phyloP scores from a whole-genome alignment of 345 rosid species.

The Combretum micranthum region DNA sequence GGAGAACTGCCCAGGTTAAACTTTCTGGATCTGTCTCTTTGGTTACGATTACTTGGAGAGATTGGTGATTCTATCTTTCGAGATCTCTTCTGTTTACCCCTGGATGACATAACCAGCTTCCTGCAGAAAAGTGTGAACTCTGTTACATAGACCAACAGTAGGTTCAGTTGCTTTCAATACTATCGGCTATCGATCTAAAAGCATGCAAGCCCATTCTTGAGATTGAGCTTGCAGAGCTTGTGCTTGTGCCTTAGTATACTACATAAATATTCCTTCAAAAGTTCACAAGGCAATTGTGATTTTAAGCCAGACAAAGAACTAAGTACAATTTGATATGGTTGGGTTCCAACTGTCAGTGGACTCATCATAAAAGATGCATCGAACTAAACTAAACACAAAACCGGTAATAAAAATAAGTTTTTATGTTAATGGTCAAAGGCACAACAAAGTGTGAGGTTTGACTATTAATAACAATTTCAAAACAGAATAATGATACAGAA shows the following conservation, averaged over 20 bases:
- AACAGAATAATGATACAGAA: no score
- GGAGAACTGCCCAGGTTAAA: constrained; percentile 24
- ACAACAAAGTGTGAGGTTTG: no score
- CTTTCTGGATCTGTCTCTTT: constrained; percentile 12
- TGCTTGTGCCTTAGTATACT: no score
- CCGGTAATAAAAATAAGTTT: no score
- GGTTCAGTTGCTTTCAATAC: background rate
- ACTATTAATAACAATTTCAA: no score
- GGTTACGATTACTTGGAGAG: constrained; percentile 27
- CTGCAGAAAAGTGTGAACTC: constrained; percentile 32
- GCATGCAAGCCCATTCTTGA: background rate
- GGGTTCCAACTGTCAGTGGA: no score
- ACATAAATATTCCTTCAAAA: background rate
- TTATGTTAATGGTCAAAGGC: no score
- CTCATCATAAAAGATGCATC: no score
- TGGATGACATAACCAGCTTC: constrained; percentile 34
- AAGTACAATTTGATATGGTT: no score
- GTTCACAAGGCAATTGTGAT: background rate
- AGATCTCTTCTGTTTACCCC: constrained; percentile 24
- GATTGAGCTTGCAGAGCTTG: no score
- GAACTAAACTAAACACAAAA: no score
- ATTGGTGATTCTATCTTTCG: constrained; percentile 35
- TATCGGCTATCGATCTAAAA: background rate
- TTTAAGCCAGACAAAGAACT: background rate
- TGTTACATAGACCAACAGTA: constrained; percentile 1